phyloP scores from a whole-genome alignment of 163 green algal genomes.

The Trebouxia gelatinosa region DNA sequence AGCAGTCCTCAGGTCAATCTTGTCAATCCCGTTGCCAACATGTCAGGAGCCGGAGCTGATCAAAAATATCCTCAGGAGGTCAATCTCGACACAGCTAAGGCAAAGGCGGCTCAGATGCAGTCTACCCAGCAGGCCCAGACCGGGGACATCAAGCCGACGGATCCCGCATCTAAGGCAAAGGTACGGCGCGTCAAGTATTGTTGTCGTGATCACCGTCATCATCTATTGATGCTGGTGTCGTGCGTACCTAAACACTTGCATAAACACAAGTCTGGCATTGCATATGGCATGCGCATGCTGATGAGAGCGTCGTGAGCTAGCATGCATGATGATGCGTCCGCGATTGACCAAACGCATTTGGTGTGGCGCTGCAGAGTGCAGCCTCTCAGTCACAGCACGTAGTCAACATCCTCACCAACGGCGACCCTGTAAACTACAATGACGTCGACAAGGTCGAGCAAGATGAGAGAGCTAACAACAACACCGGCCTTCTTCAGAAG shows the following conservation, averaged over 20 bases:
- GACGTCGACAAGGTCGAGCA: background rate
- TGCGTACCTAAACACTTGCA: no score
- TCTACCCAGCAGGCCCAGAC: constrained; percentile 3
- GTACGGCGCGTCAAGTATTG: no score
- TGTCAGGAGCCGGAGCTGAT: background rate
- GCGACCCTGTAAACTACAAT: background rate
- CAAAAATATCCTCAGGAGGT: constrained; percentile 8
- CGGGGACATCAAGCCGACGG: constrained; percentile 4
- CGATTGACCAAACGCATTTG: background rate
- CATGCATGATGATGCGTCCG: no score
- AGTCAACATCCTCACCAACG: constrained; percentile 1
- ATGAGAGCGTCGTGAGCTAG: no score
- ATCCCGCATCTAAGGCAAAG: constrained; percentile 21
- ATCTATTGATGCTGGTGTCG: no score
- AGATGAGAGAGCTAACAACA: background rate
- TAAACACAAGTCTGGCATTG: no score
- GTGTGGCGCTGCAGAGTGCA: constrained; percentile 1
- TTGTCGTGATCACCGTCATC: no score
- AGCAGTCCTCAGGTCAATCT: no score
- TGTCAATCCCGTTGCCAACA: background rate
- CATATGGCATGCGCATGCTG: no score
- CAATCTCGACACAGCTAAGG: constrained; percentile 18
- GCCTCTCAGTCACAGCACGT: constrained; percentile 22
- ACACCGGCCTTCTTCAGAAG: background rate
- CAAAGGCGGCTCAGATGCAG: constrained; percentile 8